Base-by-base conservation (phyloP, 1,284 basidiomycete genomes). In the Stygiomarasmius scandens region DNA sequence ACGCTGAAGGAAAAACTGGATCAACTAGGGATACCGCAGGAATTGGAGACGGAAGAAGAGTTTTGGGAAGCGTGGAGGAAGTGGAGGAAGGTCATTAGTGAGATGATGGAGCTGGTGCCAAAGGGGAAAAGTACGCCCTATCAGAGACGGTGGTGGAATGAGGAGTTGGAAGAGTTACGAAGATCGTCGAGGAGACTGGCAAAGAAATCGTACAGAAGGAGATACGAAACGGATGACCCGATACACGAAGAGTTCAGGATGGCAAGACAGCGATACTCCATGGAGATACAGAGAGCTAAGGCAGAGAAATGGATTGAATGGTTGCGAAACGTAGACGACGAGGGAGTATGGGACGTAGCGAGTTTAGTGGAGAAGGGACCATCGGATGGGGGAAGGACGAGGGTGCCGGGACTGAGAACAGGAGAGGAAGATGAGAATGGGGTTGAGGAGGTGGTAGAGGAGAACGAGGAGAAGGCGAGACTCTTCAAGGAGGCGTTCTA, bases 401-500 rank as follows among this genome's bases (percentile, higher is more conserved):
- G 66, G 2, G 67, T 75, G 1, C 72, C 71, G 0, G 64, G 64
- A 0, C 60, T 75, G 4, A 63, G 63, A 51, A 27, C 27, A 1
- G 63, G 20, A 14, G 29, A 48, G 8, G 32, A 19, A 16, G 29
- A 46, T 8, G 29, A 51, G 3, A 55, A 66, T 16, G 60, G 58
- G 11, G n/a, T 11, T 8, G 34, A 20, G 12, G 25, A 8, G 9
- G 50, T 29, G 23, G 52, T 34, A 71, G 64, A 73, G 73, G 53
- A 71, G 67, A 58, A 77, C 67, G 62, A 78, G 68, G 66, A 76
- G 73, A 67, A 75, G 65, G 56, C 75, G 77, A 44, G 83, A 66
- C 49, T 74, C 67, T 36, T 80, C 73, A 62, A 79, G 74, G 54
- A 85, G 70, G 5, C 80, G 16, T 68, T 66, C 56, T 66, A 63